Percentiles rank a stretch among this genome's conserved stretches.
These are phyloP conservation scores for Claviceps fusiformis DNA, from an alignment of 2,329 filamentous ascomycete genomes.

Conservation along the genomic window DNA sequence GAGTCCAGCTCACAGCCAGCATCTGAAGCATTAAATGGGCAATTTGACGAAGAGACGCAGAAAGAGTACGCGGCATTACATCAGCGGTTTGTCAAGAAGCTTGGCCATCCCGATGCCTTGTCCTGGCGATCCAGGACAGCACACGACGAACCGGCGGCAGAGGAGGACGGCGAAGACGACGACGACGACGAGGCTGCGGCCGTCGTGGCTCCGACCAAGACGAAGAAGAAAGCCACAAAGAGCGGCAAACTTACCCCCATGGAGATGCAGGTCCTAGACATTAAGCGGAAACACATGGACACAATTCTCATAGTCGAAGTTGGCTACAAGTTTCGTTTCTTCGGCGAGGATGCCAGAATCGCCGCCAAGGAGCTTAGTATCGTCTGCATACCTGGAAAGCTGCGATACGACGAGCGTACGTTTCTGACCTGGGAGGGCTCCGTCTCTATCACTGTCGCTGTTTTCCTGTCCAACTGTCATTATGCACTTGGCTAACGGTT, in stretches of 20 bases:
- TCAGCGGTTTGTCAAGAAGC: constrained; percentile 74
- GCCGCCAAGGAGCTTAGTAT: constrained; percentile 88
- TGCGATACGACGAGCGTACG: constrained; percentile 79
- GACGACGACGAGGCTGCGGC: constrained; percentile 35
- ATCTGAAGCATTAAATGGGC: constrained; percentile 23
- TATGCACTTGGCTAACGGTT: constrained; percentile 4
- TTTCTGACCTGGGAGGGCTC: constrained; percentile 5
- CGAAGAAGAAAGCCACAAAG: constrained; percentile 57
- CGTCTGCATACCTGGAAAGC: constrained; percentile 91
- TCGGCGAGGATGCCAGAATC: constrained; percentile 82
- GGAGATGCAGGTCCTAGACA: constrained; percentile 85
- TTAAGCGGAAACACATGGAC: constrained; percentile 83
- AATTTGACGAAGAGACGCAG: constrained; percentile 36
- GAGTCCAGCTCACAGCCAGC: constrained; percentile 26
- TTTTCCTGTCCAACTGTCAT: not conserved
- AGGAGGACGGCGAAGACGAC: constrained; percentile 38
- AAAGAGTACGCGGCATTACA: constrained; percentile 61
- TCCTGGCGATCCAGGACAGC: constrained; percentile 46
- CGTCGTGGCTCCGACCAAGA: constrained; percentile 29
- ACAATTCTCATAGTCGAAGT: constrained; percentile 87
- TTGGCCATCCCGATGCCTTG: constrained; percentile 75
- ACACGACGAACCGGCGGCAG: constrained; percentile 40
- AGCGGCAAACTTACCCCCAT: constrained; percentile 78
- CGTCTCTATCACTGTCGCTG: not conserved
- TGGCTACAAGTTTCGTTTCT: constrained; percentile 96